Evolutionary conservation across 2,329 filamentous ascomycete genomes (phyloP).

Genomic region (Ilyonectria sp.): DNA sequence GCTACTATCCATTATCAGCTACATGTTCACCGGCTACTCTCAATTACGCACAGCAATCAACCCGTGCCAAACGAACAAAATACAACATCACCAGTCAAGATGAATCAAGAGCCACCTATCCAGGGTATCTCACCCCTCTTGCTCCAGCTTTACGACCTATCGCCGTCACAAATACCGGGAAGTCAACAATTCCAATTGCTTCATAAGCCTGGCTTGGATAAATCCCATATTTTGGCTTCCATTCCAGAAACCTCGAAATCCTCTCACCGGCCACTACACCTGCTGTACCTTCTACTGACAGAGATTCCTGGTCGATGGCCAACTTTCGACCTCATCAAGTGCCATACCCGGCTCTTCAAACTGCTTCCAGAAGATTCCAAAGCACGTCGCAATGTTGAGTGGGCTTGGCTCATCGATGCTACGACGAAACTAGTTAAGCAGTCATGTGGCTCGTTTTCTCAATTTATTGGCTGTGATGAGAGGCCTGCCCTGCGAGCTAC

Average conservation of each 20-base stretch:
- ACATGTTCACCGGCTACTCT: neutral
- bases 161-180: conserved; percentile 36
- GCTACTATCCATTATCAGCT: too few species aligned
- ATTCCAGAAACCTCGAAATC: conserved; percentile 38
- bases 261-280: conserved; percentile 45
- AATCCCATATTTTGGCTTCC: conserved; percentile 39
- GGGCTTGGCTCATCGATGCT: conserved; percentile 36
- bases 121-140: conserved; percentile 34
- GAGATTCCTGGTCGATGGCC: conserved; percentile 50
- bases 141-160: conserved; percentile 37
- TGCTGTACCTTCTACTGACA: conserved; percentile 44
- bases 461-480: conserved; percentile 50
- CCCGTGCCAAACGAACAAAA: neutral
- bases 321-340: conserved; percentile 50
- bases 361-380: conserved; percentile 55
- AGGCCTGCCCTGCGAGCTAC: conserved; percentile 50
- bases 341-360: conserved; percentile 54
- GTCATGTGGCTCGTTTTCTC: conserved; percentile 57
- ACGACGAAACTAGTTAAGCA: conserved; percentile 46
- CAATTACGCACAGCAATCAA: neutral
- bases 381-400: conserved; percentile 37
- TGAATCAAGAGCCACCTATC: conserved; percentile 23
- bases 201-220: conserved; percentile 29
- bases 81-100: conserved; percentile 10
- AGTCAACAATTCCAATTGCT: conserved; percentile 30